phyloP scores from a whole-genome alignment of 2,329 filamentous ascomycete genomes.

The Leptosphaerulina australis region DNA sequence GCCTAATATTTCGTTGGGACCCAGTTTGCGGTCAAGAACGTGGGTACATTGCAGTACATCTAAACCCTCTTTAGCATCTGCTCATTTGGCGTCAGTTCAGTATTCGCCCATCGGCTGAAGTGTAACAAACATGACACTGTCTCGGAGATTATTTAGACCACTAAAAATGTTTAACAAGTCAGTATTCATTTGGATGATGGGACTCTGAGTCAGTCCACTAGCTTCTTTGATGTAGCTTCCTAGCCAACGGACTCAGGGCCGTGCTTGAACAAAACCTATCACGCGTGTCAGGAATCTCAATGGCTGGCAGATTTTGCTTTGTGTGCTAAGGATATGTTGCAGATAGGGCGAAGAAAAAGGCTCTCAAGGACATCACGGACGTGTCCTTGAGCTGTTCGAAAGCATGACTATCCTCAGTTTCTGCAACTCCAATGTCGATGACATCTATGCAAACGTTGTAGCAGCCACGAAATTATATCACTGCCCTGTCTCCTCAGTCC shows the following conservation, averaged over 20 bases:
- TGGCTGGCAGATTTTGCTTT: slow-evolving; percentile 23
- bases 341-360: neutral
- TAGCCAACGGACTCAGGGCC: too few relatives aligned
- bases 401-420: neutral
- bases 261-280: slow-evolving; percentile 26
- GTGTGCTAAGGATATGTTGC: slow-evolving; percentile 19
- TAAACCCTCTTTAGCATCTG: slow-evolving; percentile 30
- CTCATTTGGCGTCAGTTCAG: slow-evolving; percentile 30
- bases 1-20: slow-evolving; percentile 44
- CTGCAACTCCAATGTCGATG: neutral
- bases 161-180: slow-evolving; percentile 38
- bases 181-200: slow-evolving; percentile 49
- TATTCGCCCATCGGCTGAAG: slow-evolving; percentile 37
- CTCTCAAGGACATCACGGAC: slow-evolving; percentile 2
- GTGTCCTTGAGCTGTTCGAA: slow-evolving; percentile 2
- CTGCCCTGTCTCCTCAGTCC: too few relatives aligned
- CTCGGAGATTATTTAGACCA: slow-evolving; percentile 40
- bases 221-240: too few relatives aligned
- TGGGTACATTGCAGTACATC: slow-evolving; percentile 40
- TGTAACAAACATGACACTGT: slow-evolving; percentile 24
- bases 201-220: slow-evolving; percentile 33
- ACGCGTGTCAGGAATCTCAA: slow-evolving; percentile 21
- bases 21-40: slow-evolving; percentile 46
- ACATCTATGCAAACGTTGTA: too few relatives aligned
- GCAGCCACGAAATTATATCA: too few relatives aligned